Percentiles rank a stretch among this genome's conserved stretches.
Evolutionary conservation across 305 asterid species (phyloP).

Genomic region (Euphrasia arctica): DNA sequence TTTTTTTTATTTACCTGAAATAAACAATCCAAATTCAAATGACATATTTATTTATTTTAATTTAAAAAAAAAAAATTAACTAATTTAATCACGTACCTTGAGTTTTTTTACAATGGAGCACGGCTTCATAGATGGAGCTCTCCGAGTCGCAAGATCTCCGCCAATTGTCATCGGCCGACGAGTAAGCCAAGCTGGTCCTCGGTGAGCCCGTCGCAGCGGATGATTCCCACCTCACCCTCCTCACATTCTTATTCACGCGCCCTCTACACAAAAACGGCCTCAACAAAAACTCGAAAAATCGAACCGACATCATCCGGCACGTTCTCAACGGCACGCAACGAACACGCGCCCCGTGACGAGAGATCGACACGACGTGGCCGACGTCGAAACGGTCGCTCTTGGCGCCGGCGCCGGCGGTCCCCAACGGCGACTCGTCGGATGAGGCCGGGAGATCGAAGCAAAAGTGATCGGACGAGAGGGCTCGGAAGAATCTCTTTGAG

Average conservation of each 20-base stretch:
- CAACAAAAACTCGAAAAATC: background rate
- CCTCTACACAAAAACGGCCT: background rate
- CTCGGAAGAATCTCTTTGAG: conserved; percentile 65
- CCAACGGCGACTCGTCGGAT: conserved; percentile 33
- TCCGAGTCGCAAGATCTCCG: conserved; percentile 3
- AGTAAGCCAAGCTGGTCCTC: background rate
- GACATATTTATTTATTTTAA: background rate
- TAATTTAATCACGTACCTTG: background rate
- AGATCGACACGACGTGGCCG: background rate
- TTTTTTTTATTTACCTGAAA: background rate
- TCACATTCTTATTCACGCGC: background rate
- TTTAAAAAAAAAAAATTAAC: too few species aligned
- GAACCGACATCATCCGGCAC: background rate
- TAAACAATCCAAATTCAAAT: background rate
- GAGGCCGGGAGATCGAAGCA: conserved; percentile 60
- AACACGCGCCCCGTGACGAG: background rate
- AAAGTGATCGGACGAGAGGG: conserved; percentile 43
- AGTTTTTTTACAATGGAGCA: conserved; percentile 4
- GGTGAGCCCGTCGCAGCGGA: background rate
- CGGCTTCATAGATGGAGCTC: conserved; percentile 5
- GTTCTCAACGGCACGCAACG: background rate
- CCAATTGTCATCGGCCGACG: conserved; percentile 4
- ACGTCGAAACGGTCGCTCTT: conserved; percentile 23
- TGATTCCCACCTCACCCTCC: background rate
- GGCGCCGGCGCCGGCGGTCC: conserved; percentile 21